Conservation (phyloP, 2,329 filamentous ascomycete species). For the Didymosphaeria variabile region DNA sequence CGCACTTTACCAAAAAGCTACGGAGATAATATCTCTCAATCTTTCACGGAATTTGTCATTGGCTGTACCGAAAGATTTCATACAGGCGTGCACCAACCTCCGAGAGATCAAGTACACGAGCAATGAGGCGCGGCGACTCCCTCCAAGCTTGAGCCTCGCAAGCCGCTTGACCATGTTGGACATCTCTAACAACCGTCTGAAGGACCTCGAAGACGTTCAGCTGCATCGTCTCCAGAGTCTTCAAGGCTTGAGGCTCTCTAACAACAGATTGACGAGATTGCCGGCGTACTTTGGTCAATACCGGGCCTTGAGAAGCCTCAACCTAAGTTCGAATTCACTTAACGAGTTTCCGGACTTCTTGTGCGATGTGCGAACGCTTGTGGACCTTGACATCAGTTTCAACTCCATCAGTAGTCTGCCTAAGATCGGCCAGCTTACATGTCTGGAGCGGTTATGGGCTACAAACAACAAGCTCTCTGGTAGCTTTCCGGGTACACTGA, state of each 20-base stretch:
- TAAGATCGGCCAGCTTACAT: constrained; percentile 79
- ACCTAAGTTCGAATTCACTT: constrained; percentile 92
- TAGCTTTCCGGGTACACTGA: constrained; percentile 76
- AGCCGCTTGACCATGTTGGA: constrained; percentile 86
- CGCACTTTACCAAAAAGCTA: constrained; percentile 86
- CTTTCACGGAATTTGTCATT: constrained; percentile 91
- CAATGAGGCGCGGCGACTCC: constrained; percentile 88
- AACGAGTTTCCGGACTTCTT: constrained; percentile 86
- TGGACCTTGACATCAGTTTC: constrained; percentile 96
- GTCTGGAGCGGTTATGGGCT: constrained; percentile 88
- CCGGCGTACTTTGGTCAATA: constrained; percentile 86
- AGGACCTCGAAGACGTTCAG: constrained; percentile 85
- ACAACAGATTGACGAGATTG: constrained; percentile 84
- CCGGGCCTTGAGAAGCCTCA: constrained; percentile 79
- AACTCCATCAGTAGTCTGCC: constrained; percentile 85
- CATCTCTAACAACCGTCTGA: constrained; percentile 91
- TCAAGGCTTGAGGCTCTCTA: constrained; percentile 89
- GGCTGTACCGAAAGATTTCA: constrained; percentile 94
- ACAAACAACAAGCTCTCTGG: constrained; percentile 91
- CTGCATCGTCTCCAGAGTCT: constrained; percentile 78
- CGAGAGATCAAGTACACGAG: constrained; percentile 96
- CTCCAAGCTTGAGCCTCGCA: constrained; percentile 83
- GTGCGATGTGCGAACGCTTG: constrained; percentile 80
- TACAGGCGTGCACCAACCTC: constrained; percentile 88
- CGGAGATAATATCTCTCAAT: constrained; percentile 94